Conservation (phyloP, 2,329 filamentous ascomycete genomes). For the Elsinoe perseae region DNA sequence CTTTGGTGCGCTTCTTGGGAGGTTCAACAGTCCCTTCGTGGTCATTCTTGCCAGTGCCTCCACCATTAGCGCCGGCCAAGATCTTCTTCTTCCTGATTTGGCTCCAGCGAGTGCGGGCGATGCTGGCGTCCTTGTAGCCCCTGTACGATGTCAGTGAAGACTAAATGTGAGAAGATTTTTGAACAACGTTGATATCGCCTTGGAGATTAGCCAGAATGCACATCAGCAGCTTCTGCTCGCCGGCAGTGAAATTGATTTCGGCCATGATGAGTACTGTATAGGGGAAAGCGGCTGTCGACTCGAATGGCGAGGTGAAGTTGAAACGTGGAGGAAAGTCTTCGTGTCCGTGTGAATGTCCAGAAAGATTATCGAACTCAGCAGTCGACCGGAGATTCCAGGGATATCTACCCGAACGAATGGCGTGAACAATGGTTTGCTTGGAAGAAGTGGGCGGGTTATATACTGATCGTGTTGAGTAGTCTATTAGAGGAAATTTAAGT, state of each 20-base stretch:
- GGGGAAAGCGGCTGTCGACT: too few species aligned
- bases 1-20: conserved; percentile 20
- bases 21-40: conserved; percentile 14
- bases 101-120: conserved; percentile 23
- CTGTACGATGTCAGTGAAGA: conserved; percentile 17
- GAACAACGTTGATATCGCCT: conserved; percentile 22
- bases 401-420: too few species aligned
- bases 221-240: conserved; percentile 24
- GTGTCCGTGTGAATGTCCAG: too few species aligned
- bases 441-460: too few species aligned
- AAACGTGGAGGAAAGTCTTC: too few species aligned
- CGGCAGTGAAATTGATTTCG: conserved; percentile 18
- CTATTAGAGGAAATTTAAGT: too few species aligned
- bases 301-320: too few species aligned
- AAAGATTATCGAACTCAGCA: too few species aligned
- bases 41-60: conserved; percentile 1
- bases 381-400: too few species aligned
- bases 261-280: too few species aligned
- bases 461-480: too few species aligned
- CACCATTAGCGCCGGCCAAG: background rate
- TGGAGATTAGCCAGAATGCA: conserved; percentile 23
- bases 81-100: conserved; percentile 25
- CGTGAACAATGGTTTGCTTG: too few species aligned
- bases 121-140: conserved; percentile 23
- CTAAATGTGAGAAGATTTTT: background rate